phyloP scores from a whole-genome alignment of 2,329 filamentous ascomycete genomes.

The Xylaria sp. region DNA sequence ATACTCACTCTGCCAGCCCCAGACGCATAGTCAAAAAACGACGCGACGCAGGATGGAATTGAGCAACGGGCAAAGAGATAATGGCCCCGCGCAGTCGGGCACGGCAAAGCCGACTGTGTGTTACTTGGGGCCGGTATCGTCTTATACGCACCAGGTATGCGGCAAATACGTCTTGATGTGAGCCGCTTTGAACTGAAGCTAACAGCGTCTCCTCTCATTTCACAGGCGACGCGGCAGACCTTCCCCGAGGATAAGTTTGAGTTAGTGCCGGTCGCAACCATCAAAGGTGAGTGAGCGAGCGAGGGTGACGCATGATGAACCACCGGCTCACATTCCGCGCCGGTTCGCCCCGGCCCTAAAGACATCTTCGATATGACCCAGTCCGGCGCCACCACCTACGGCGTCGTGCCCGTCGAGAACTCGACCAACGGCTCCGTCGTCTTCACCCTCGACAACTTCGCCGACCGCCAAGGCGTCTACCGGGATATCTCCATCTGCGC shows the following conservation, averaged over 20 bases:
- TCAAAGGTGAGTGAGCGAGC: slow-evolving; percentile 45
- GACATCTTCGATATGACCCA: slow-evolving; percentile 84
- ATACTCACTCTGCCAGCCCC: background rate
- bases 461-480: slow-evolving; percentile 68
- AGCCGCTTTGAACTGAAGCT: background rate
- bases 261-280: slow-evolving; percentile 54
- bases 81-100: background rate
- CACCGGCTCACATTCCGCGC: background rate
- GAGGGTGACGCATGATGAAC: background rate
- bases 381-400: slow-evolving; percentile 62
- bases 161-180: background rate
- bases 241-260: slow-evolving; percentile 54
- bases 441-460: slow-evolving; percentile 86
- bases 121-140: slow-evolving; percentile 53
- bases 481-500: slow-evolving; percentile 74
- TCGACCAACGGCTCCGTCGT: slow-evolving; percentile 92
- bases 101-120: slow-evolving; percentile 46
- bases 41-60: slow-evolving; percentile 17
- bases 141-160: slow-evolving; percentile 55
- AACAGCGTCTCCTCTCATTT: background rate
- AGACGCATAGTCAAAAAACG: background rate
- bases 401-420: slow-evolving; percentile 94
- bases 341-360: slow-evolving; percentile 34
- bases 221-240: slow-evolving; percentile 49
- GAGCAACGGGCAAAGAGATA: slow-evolving; percentile 3